A percentile compares a stretch with the other conserved stretches of the same genome.
phyloP scores from a whole-genome alignment of 73 alveolate species.

The Stentor coeruleus region DNA sequence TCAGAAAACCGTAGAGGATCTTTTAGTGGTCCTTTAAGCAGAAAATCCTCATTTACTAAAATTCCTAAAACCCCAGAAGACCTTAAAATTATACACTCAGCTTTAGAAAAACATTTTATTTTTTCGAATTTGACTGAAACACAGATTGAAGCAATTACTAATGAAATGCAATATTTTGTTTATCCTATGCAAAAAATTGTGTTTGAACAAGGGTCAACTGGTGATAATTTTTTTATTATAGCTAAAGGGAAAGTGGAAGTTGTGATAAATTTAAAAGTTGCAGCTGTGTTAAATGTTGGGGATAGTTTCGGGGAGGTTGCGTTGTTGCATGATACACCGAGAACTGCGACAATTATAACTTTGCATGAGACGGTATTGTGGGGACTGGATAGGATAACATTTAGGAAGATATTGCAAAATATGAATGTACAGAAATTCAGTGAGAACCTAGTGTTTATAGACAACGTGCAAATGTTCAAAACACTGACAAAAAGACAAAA shows the following conservation, averaged over 20 bases:
- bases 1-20: no score
- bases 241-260: constrained; percentile 16
- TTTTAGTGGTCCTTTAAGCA: no score
- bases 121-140: not conserved
- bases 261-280: not conserved
- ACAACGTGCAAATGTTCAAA: not conserved
- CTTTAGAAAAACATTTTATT: constrained; percentile 22
- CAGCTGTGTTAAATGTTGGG: not conserved
- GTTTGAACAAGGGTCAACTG: not conserved
- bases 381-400: not conserved
- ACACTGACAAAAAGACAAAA: not conserved
- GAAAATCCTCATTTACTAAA: not conserved
- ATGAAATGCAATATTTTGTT: not conserved
- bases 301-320: constrained; percentile 23
- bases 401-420: not conserved
- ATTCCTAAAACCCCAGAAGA: not conserved
- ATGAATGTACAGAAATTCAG: not conserved
- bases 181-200: not conserved
- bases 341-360: not conserved
- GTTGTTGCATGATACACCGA: not conserved
- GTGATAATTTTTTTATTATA: not conserved
- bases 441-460: not conserved
- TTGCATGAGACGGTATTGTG: not conserved
- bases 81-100: not conserved
- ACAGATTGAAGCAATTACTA: not conserved